These are phyloP conservation scores for Urtica urens DNA, from an alignment of 306 rosid species.

Conservation along the genomic window DNA sequence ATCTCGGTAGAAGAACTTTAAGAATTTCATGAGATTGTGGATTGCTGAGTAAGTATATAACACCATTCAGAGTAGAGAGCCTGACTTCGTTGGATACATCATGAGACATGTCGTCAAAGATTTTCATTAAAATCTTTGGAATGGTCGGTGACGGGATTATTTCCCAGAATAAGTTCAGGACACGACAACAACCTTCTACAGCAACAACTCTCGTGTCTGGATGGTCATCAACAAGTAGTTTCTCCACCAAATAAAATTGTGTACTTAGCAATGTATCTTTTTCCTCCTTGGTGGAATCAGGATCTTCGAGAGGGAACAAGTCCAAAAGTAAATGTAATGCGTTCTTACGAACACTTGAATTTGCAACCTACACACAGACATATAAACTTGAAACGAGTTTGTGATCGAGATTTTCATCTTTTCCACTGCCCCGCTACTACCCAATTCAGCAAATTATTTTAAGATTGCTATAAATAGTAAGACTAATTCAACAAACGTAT, in stretches of 20 bases:
- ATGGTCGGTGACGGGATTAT: slow-evolving; percentile 69
- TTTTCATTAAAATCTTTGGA: slow-evolving; percentile 53
- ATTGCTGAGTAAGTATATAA: slow-evolving; percentile 64
- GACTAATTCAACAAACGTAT: too few species aligned
- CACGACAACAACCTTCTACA: slow-evolving; percentile 79
- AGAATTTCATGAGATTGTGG: slow-evolving; percentile 82
- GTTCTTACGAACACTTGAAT: slow-evolving; percentile 82
- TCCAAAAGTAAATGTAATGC: slow-evolving; percentile 76
- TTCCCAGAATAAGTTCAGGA: slow-evolving; percentile 87
- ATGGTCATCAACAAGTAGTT: slow-evolving; percentile 59
- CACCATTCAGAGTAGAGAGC: slow-evolving; percentile 65
- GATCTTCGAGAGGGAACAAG: slow-evolving; percentile 87
- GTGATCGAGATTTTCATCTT: slow-evolving; percentile 5
- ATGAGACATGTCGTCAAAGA: slow-evolving; percentile 62
- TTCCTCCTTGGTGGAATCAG: slow-evolving; percentile 80
- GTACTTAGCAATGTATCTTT: slow-evolving; percentile 68
- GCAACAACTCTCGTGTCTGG: slow-evolving; percentile 73
- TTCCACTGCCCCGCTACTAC: too few species aligned
- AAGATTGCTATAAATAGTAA: too few species aligned
- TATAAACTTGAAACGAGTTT: too few species aligned
- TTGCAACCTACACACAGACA: slow-evolving; percentile 83
- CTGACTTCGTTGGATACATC: slow-evolving; percentile 69
- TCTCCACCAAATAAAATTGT: slow-evolving; percentile 74
- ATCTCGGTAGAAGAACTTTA: slow-evolving; percentile 75
- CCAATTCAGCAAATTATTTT: too few species aligned